Base-by-base conservation (phyloP, 2,329 filamentous ascomycete species). In the Fusarium torreyae region DNA sequence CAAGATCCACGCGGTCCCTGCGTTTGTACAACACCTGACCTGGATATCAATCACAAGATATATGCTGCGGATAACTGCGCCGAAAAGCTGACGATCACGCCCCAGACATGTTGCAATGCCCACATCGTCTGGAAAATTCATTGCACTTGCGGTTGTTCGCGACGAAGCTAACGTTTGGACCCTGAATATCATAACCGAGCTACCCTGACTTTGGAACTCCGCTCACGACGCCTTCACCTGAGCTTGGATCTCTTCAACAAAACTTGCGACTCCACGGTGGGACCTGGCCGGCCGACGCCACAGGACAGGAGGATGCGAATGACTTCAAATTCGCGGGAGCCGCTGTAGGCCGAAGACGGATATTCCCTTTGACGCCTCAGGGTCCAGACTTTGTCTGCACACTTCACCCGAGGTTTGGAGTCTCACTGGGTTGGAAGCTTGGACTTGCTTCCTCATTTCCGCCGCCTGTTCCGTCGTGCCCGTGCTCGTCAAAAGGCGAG, bases 401-500 rank as follows among this genome's bases (percentile, higher is more conserved):
- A 57, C 53, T 49, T 67, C 43, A 46, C 53, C 56, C 63, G 56
- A 67, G 69, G 38, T 52, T 71, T 46, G 45, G 36, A 61, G 45
- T 51, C 51, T 53, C 40, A 57, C 61, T 45, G 52, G 48, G 48
- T 31, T 42, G 20, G 39, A 64, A 74, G 73, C 73, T 70, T 73
- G 63, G 67, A 69, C 73, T 51, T 61, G 34, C 11, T 55, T 53
- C 43, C 57, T 74, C 69, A 74, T 74, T 74, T 74, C 72, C 65
- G 55, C 50, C 51, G 57, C 48, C n/a, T 43, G 55, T 57, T 70
- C 68, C 54, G 53, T 53, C 38, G 50, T 57, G 63, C 38, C 72
- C 57, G 70, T 72, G 70, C 70, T 63, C 52, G 28, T 51, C 39
- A 45, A 63, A 59, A 61, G 44, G 59, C 50, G 50, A 71, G 62